Evolutionary conservation across 345 rosid genomes (phyloP), one percentile per base, ranked within the genome.

Genomic region (Populus euphratica): DNA sequence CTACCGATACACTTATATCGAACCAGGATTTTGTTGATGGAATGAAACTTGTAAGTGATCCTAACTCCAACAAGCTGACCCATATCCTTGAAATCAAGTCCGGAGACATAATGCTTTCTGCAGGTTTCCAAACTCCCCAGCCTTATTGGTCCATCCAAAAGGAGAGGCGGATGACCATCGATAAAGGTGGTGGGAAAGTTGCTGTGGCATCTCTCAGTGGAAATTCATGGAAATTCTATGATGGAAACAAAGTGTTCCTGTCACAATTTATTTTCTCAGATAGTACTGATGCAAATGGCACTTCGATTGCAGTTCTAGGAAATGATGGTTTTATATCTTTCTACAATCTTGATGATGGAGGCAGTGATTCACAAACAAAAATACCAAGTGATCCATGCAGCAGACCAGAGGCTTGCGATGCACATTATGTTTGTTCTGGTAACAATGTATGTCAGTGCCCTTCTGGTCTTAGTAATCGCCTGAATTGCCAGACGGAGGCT

Each of bases 161-260:
- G 10, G 98, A 92, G 0, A 76, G 47, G 2, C 72, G 82, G 16
- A 89, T 5, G 36, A 86, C 77, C 74, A 79, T 85, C 62, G 82
- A 93, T 77, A 78, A 83, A 75, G 82, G 14, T 1, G 91, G 92
- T 2, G 89, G 89, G 17, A 69, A 44, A 21, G 89, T 88, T 59
- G 75, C 80, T 61, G 70, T 35, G 10, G 91, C 98, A 31, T 81
- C 93, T 16, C 65, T 92, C 9, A 41, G 72, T 38, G 89, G 76
- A 16, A 96, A 89, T 79, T 91, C 99, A 5, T 96, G 99, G 99
- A 85, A 83, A 49, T 89, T 96, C 79, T 93, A 86, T 76, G 98
- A 89, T 72, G 43, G 73, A 44, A 85, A 80, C 80, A 86, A 83
- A 70, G 84, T 44, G 56, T 70, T 93, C 29, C 70, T 88, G 63